Evolutionary conservation across 129 eudicot species (phyloP).

Genomic region (Lactuca saligna): DNA sequence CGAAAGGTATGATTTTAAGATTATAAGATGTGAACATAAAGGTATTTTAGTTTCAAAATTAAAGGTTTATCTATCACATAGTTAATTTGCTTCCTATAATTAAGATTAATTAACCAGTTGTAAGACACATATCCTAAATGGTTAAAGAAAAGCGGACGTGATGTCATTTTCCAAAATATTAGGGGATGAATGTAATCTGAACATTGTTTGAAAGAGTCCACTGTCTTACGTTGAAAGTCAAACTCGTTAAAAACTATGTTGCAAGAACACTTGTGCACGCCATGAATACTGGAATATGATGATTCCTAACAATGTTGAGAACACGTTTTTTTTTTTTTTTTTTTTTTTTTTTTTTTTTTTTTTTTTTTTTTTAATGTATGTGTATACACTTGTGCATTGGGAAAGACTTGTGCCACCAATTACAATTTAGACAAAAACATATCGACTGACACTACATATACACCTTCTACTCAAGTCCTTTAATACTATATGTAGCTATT

Average conservation of each 20-base stretch:
- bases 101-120: background rate
- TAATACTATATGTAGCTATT: too few relatives aligned
- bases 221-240: constrained; percentile 12
- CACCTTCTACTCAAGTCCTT: too few relatives aligned
- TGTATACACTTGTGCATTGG: too few relatives aligned
- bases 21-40: constrained; percentile 15
- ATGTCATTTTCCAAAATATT: background rate
- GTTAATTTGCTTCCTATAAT: background rate
- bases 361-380: too few relatives aligned
- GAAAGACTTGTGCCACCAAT: too few relatives aligned
- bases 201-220: constrained; percentile 4
- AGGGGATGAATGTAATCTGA: constrained; percentile 6
- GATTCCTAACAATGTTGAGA: too few relatives aligned
- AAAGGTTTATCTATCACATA: background rate
- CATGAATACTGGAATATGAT: too few relatives aligned
- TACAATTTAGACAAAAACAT: too few relatives aligned
- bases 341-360: too few relatives aligned
- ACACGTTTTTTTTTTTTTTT: too few relatives aligned
- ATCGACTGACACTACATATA: too few relatives aligned
- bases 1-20: constrained; percentile 15
- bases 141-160: background rate
- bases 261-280: background rate
- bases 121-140: background rate
- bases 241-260: constrained; percentile 23
- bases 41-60: constrained; percentile 3